Percentiles rank a stretch among this genome's conserved stretches.
These are phyloP conservation scores for Pleurotus tuber-regium DNA, from an alignment of 768 basidiomycete species.

Conservation along the genomic window DNA sequence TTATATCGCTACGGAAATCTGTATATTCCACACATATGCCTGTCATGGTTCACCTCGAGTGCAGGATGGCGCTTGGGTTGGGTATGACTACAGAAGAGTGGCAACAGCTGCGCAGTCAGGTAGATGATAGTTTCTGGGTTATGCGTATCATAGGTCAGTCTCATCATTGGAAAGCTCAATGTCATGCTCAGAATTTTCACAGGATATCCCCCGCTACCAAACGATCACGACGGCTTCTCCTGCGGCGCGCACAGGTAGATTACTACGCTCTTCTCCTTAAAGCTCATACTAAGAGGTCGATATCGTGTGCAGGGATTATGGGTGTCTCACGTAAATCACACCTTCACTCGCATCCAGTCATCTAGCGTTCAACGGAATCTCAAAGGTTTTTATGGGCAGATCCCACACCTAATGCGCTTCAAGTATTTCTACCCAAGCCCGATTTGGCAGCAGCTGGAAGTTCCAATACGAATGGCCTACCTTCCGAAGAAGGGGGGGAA, in stretches of 20 bases:
- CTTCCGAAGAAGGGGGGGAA: constrained; percentile 51
- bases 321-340: constrained; percentile 69
- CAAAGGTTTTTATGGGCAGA: constrained; percentile 89
- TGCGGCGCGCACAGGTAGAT: constrained; percentile 87
- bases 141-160: constrained; percentile 75
- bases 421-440: constrained; percentile 65
- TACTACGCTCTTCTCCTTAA: background rate
- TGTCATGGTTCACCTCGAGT: too few species aligned
- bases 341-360: constrained; percentile 10
- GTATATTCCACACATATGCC: too few species aligned
- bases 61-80: constrained; percentile 79
- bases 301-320: constrained; percentile 68
- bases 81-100: constrained; percentile 73
- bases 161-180: background rate
- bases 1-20: too few species aligned
- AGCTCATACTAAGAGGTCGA: too few species aligned
- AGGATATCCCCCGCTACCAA: constrained; percentile 88
- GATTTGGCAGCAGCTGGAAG: constrained; percentile 20
- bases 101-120: constrained; percentile 59
- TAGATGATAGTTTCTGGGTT: constrained; percentile 88
- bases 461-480: constrained; percentile 33
- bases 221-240: constrained; percentile 77
- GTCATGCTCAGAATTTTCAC: background rate
- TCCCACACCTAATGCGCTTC: constrained; percentile 73
- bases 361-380: background rate